Evolutionary conservation across 441 rosid genomes (phyloP).

Genomic region (Adansonia gregorii): DNA sequence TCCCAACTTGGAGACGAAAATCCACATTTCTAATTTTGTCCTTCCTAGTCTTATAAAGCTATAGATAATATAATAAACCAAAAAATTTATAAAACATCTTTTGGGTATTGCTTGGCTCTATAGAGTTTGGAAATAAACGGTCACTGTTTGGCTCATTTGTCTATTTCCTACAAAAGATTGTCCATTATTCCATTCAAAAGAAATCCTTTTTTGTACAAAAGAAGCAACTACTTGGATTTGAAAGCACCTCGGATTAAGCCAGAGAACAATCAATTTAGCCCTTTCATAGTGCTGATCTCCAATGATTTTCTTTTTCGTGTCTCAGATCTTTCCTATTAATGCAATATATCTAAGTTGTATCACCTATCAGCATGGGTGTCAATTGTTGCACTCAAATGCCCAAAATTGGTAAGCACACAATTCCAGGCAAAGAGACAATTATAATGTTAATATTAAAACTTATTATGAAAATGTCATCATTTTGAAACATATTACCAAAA

Average conservation of each 20-base stretch:
- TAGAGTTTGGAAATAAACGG: not conserved
- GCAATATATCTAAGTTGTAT: not conserved
- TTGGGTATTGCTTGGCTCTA: not conserved
- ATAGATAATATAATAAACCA: not conserved
- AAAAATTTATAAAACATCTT: not conserved
- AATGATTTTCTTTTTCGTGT: not conserved
- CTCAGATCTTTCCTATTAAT: not conserved
- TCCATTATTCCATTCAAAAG: not conserved
- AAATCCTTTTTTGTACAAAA: not conserved
- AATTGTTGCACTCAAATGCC: slow-evolving; percentile 21
- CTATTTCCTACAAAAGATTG: slow-evolving; percentile 2
- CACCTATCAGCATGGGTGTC: not conserved
- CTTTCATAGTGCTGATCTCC: not conserved
- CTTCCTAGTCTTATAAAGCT: not conserved
- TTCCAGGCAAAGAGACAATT: too few species aligned
- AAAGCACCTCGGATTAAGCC: not conserved
- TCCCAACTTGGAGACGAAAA: not conserved
- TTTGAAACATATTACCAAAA: too few species aligned
- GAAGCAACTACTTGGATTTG: not conserved
- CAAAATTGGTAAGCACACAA: not conserved
- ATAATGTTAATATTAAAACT: too few species aligned
- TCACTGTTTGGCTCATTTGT: not conserved
- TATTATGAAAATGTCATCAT: too few species aligned
- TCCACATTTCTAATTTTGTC: not conserved
- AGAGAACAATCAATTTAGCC: not conserved